Evolutionary conservation across 352 stramenopile genomes (phyloP), one percentile per base, ranked within the genome.

Genomic region (Pythium apleroticum): DNA sequence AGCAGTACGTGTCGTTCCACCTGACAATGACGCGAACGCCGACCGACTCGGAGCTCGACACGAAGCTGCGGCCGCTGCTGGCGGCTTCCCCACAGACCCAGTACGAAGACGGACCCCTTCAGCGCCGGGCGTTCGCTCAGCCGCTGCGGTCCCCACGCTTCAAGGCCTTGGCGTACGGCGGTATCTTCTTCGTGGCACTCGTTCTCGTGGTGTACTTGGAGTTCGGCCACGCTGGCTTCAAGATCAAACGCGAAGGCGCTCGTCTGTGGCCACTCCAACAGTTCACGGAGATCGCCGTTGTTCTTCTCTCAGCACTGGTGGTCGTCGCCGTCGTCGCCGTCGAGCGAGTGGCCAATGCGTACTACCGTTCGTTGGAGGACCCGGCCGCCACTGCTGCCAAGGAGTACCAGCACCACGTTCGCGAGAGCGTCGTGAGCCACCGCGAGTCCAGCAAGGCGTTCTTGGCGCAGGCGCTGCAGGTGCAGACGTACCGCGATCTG

Each of bases 21-120:
- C 66, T 80, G 22, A 69, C 57, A 19, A 39, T 78, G 19, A 81
- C 74, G 0, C 24, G 41, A 14, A 14, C 22, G n/a, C 55, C 62
- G 2, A 48, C 19, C 3, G 60, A 76, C 20, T 30, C 59, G 0
- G 4, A 27, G 25, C 39, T 81, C 11, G 62, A 71, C 49, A 20
- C 24, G 10, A 4, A 11, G 37, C 37, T 66, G 28, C 63, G 59
- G 45, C 31, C 60, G 7, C 65, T 77, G 33, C 33, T 17, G 11
- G 11, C 11, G 33, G 8, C 11, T 17, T 39, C 33, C 8, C 33
- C 33, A 17, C 8, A 46, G 67, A 79, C 7, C 2, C 41, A 67
- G 43, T 27, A 54, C 2, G 24, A 43, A 17, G 30, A 27, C 11
- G 49, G 24, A 20, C 28, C 27, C n/a, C 3, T n/a, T 25, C 45